Evolutionary conservation across 345 rosid species (phyloP).

Genomic region (Lumnitzera littorea): DNA sequence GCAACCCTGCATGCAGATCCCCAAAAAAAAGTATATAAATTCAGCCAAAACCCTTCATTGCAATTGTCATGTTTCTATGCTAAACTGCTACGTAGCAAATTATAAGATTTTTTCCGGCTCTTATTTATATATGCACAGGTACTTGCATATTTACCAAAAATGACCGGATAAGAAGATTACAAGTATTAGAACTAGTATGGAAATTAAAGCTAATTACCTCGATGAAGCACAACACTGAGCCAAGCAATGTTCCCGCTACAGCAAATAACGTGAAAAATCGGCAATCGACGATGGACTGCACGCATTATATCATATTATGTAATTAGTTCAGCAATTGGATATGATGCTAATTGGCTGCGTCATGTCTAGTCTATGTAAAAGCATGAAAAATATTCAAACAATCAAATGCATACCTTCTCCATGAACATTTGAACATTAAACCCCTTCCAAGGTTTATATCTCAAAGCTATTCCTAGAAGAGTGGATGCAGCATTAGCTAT

Average conservation of each 20-base stretch:
- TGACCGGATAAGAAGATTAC: too few relatives aligned
- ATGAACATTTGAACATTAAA: constrained; percentile 30
- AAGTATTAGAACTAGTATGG: background rate
- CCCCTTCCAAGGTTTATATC: constrained; percentile 17
- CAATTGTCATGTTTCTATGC: background rate
- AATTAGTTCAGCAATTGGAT: too few relatives aligned
- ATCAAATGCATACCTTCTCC: constrained; percentile 27
- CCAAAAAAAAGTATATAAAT: background rate
- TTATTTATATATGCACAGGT: too few relatives aligned
- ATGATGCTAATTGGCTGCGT: too few relatives aligned
- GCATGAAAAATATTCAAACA: background rate
- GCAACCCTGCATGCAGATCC: constrained; percentile 43
- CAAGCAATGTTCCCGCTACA: constrained; percentile 60
- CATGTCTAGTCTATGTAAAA: too few relatives aligned
- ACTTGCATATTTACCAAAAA: too few relatives aligned
- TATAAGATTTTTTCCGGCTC: too few relatives aligned
- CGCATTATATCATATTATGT: background rate
- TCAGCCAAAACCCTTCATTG: background rate
- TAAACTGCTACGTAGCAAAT: too few relatives aligned
- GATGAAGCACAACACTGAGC: constrained; percentile 55
- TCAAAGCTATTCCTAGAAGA: constrained; percentile 15
- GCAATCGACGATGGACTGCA: constrained; percentile 55
- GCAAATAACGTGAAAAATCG: constrained; percentile 65
- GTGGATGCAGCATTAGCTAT: constrained; percentile 11
- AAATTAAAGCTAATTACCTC: constrained; percentile 33